Base-by-base conservation (phyloP, 1,139 yeast genomes). In the Pichia sp. region DNA sequence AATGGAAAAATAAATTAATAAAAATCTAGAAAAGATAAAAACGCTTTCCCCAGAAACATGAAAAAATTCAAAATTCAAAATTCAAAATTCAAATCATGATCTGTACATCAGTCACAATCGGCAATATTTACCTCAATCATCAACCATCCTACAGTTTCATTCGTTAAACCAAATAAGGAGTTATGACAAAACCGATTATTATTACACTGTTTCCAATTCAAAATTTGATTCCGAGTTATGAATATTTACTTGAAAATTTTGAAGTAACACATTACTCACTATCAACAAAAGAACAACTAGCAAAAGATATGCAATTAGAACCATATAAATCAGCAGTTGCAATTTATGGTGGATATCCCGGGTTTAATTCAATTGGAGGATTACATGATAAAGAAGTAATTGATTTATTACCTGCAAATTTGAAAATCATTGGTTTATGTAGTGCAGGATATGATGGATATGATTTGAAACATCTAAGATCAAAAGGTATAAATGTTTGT, bases 391-490 rank as follows among this genome's bases (percentile, higher is more conserved):
- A 67, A 5, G 76, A 75, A 25, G 63, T 83, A 16, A 64, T 84
- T 47, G 79, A 71, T 3, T 65, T 71, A 28, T 72, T 79, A 14
- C 95, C 95, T 0, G 19, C 44, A 5, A 34, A 62, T 1, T 68
- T 87, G 55, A 78, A 79, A 62, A 73, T 84, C 10, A 72, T 87
- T 45, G 73, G 87, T 1, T 73, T 83, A 42, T 83, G 88, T 48
- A 78, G 89, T 51, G 91, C 87, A 3, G 96, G 96, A 0, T 75
- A 73, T 59, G 89, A 86, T 58, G 75, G 73, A 30, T 79, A 77
- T 56, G 87, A 85, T 64, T 75, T 75, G 5, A 70, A 64, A 13
- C 65, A 62, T 22, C 57, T 80, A 28, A 64, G 66, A 36, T 67
- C 70, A 29, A 72, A 71, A 49, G 76, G 76, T n/a, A 77, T 87